Evolutionary conservation across 352 stramenopile genomes (phyloP).

Genomic region (Globisporangium ultimum): DNA sequence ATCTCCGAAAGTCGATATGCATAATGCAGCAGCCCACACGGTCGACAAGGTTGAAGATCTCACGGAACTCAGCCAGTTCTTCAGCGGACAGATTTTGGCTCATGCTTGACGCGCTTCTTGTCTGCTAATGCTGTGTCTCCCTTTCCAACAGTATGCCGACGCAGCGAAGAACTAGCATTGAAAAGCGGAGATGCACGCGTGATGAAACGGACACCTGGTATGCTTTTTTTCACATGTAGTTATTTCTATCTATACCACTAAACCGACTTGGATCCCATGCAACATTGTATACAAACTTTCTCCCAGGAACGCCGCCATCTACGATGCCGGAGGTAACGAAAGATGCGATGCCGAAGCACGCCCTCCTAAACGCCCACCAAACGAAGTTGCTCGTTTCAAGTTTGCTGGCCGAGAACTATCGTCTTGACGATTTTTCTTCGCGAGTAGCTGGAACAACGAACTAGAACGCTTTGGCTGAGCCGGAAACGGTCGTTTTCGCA

Average conservation of each 20-base stretch:
- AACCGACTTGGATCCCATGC: too few relatives aligned
- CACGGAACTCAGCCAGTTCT: slow-evolving; percentile 90
- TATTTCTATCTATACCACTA: background rate
- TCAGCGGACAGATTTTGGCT: slow-evolving; percentile 60
- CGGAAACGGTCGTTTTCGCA: background rate
- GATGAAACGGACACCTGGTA: background rate
- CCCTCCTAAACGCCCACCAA: too few relatives aligned
- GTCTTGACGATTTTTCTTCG: background rate
- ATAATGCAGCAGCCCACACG: slow-evolving; percentile 31
- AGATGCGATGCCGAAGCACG: too few relatives aligned
- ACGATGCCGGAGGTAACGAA: background rate
- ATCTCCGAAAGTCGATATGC: too few relatives aligned
- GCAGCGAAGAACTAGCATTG: background rate
- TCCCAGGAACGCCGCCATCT: background rate
- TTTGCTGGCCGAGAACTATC: too few relatives aligned
- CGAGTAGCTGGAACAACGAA: slow-evolving; percentile 7
- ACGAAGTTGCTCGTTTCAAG: too few relatives aligned
- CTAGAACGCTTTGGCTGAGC: background rate
- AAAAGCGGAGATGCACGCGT: background rate
- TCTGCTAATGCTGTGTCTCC: background rate
- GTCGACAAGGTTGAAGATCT: slow-evolving; percentile 95
- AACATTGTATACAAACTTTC: background rate
- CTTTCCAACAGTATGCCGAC: background rate
- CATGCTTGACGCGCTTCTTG: slow-evolving; percentile 26
- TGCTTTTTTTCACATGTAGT: background rate